Conservation (phyloP, 192 early-diverging fungal species). For the Linnemannia zychae region DNA sequence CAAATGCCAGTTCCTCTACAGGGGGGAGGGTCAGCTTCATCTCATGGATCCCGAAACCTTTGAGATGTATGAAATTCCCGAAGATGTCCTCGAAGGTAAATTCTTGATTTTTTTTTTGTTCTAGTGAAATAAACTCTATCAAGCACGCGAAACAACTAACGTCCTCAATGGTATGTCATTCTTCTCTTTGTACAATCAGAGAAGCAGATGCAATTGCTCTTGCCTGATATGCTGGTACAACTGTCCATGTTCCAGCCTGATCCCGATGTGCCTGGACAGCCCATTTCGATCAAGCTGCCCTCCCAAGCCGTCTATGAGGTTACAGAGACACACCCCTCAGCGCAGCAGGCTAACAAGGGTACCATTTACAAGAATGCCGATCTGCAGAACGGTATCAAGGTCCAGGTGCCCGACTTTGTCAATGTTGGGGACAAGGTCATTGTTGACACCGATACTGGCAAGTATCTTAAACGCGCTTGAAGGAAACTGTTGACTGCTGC, state of each 20-base stretch:
- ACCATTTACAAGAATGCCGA: slow-evolving; percentile 75
- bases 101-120: slow-evolving; percentile 56
- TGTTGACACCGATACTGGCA: slow-evolving; percentile 74
- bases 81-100: slow-evolving; percentile 71
- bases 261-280: slow-evolving; percentile 61
- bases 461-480: slow-evolving; percentile 74
- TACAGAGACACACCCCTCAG: slow-evolving; percentile 59
- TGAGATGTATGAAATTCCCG: slow-evolving; percentile 76
- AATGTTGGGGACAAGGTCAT: slow-evolving; percentile 80
- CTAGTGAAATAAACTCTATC: slow-evolving; percentile 29
- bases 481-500: not conserved
- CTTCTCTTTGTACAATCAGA: slow-evolving; percentile 8
- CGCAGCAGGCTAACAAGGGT: slow-evolving; percentile 75
- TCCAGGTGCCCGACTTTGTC: slow-evolving; percentile 88
- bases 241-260: slow-evolving; percentile 59
- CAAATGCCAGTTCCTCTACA: slow-evolving; percentile 81
- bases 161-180: slow-evolving; percentile 62
- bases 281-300: slow-evolving; percentile 75
- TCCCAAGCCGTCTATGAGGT: slow-evolving; percentile 70
- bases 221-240: slow-evolving; percentile 42
- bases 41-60: slow-evolving; percentile 77
- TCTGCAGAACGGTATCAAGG: slow-evolving; percentile 72
- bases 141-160: slow-evolving; percentile 59
- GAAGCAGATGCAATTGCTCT: slow-evolving; percentile 29
- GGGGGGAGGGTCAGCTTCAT: slow-evolving; percentile 71